Conservation (phyloP, 2,329 filamentous ascomycete species). For the Hypomyces perniciosus region DNA sequence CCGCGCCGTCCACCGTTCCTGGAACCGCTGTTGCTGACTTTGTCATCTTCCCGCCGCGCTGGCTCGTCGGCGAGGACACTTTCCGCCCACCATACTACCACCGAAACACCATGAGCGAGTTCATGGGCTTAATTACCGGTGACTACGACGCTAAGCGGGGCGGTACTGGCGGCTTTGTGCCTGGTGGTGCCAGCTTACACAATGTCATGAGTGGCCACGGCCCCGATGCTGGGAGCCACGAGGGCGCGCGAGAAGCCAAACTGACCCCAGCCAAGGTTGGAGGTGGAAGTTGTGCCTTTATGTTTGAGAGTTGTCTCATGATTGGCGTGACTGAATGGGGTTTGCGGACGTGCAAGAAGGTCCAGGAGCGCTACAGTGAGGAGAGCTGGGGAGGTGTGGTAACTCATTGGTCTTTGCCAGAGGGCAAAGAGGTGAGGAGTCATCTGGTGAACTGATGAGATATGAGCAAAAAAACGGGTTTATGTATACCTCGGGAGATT, state of each 20-base stretch:
- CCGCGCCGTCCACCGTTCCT: constrained; percentile 52
- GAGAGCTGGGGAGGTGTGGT: constrained; percentile 73
- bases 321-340: constrained; percentile 69
- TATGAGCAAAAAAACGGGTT: constrained; percentile 12
- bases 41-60: constrained; percentile 66
- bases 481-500: no score
- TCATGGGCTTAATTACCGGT: constrained; percentile 55
- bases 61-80: constrained; percentile 64
- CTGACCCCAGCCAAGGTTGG: constrained; percentile 54
- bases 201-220: constrained; percentile 67
- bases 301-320: constrained; percentile 66
- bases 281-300: constrained; percentile 58
- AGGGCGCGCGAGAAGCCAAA: constrained; percentile 49
- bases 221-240: constrained; percentile 51
- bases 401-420: constrained; percentile 52
- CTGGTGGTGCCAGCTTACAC: constrained; percentile 55
- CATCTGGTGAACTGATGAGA: constrained; percentile 14
- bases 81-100: constrained; percentile 71
- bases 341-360: constrained; percentile 50
- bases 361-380: constrained; percentile 58
- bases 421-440: constrained; percentile 25
- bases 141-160: constrained; percentile 57
- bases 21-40: constrained; percentile 66
- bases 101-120: constrained; percentile 62
- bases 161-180: constrained; percentile 45